phyloP scores from a whole-genome alignment of 2,329 filamentous ascomycete species.

The Arthrobotrys conoides region DNA sequence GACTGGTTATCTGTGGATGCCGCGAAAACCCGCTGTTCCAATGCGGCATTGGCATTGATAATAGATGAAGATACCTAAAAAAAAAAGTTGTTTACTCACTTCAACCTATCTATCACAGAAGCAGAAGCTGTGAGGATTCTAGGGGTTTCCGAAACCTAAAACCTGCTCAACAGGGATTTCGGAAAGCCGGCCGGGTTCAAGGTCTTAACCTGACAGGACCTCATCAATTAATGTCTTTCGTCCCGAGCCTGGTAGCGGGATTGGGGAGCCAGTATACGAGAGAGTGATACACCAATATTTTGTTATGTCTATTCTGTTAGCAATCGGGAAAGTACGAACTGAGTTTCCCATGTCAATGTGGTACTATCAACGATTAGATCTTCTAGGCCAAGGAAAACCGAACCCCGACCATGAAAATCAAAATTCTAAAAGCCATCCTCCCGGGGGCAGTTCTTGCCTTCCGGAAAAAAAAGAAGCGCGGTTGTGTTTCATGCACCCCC shows the following conservation, averaged over 20 bases:
- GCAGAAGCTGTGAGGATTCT: constrained; percentile 30
- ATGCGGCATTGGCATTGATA: constrained; percentile 38
- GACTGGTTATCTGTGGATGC: constrained; percentile 7
- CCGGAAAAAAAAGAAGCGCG: constrained; percentile 11
- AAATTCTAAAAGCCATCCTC: not conserved
- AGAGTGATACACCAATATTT: constrained; percentile 16
- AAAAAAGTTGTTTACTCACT: constrained; percentile 11
- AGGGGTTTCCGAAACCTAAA: constrained; percentile 29
- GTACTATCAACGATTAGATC: constrained; percentile 57
- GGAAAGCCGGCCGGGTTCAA: constrained; percentile 15
- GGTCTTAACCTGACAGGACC: constrained; percentile 11
- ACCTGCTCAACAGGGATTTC: constrained; percentile 32
- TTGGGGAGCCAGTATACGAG: not conserved
- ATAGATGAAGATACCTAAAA: constrained; percentile 4
- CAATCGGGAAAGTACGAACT: constrained; percentile 48
- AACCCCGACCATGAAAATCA: not conserved
- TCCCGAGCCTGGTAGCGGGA: constrained; percentile 43
- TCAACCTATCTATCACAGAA: constrained; percentile 35
- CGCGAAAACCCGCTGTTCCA: constrained; percentile 35
- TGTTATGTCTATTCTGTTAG: constrained; percentile 26
- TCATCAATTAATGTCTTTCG: constrained; percentile 33
- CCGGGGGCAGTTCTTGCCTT: not conserved
- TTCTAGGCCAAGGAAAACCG: constrained; percentile 4
- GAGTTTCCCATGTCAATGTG: constrained; percentile 25
- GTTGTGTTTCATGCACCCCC: constrained; percentile 9